Conservation (phyloP, 2,329 filamentous ascomycete species). For the Monosporascus sp. region DNA sequence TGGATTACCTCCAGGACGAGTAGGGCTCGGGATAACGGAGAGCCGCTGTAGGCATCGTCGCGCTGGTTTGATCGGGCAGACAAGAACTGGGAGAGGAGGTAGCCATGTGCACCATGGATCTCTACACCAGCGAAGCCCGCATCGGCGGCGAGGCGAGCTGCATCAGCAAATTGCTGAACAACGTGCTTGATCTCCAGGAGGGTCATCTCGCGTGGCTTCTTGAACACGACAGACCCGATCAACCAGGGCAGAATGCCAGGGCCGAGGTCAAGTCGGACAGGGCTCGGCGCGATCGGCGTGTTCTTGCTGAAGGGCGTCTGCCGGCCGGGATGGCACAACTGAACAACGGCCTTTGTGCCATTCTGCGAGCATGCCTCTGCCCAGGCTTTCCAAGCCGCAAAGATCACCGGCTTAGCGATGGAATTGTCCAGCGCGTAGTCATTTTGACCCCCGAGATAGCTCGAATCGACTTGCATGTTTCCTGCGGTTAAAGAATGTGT, state of each 20-base stretch:
- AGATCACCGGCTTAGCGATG: neutral
- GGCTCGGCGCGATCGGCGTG: neutral
- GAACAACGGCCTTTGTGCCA: neutral
- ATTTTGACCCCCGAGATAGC: neutral
- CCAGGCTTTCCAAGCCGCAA: neutral
- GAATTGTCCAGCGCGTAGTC: neutral
- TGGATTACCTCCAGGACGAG: neutral
- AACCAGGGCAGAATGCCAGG: neutral
- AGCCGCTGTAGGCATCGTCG: neutral
- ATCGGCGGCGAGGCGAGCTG: neutral
- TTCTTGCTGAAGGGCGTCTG: neutral
- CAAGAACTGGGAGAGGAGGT: neutral
- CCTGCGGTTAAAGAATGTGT: neutral
- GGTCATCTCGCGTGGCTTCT: neutral
- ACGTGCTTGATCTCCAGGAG: neutral
- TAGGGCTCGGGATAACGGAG: no score
- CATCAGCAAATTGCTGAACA: neutral
- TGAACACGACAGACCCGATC: neutral
- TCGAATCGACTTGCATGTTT: neutral
- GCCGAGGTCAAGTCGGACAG: neutral
- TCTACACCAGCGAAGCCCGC: neutral
- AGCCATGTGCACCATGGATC: neutral
- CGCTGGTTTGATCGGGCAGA: conserved; percentile 15
- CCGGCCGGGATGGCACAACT: neutral
- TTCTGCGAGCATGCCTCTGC: neutral